Evolutionary conservation across 129 eudicot species (phyloP).

Genomic region (Arctium minus): DNA sequence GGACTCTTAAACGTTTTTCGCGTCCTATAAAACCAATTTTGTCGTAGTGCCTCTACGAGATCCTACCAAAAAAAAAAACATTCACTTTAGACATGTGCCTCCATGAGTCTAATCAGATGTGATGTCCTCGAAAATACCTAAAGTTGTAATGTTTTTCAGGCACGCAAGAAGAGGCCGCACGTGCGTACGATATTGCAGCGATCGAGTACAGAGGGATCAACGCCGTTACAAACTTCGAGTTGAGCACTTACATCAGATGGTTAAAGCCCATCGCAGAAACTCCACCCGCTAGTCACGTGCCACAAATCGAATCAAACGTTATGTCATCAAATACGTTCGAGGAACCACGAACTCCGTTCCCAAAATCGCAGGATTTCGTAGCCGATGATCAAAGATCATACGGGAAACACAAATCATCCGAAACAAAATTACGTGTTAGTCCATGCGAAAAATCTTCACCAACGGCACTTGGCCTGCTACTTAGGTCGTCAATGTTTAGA

Average conservation of each 20-base stretch:
- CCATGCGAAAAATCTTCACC: constrained; percentile 54
- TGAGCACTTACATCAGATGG: constrained; percentile 73
- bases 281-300: constrained; percentile 26
- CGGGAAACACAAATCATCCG: constrained; percentile 31
- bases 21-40: background rate
- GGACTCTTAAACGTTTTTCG: background rate
- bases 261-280: constrained; percentile 52
- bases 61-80: background rate
- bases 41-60: background rate
- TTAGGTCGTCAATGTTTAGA: constrained; percentile 59
- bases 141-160: constrained; percentile 28
- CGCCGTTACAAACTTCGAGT: constrained; percentile 74
- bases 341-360: constrained; percentile 23
- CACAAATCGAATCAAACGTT: constrained; percentile 25
- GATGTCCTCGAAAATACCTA: background rate
- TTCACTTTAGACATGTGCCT: background rate
- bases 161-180: constrained; percentile 91
- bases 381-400: constrained; percentile 12
- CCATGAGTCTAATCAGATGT: background rate
- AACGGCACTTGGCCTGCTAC: constrained; percentile 63
- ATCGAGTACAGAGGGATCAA: constrained; percentile 77
- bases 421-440: constrained; percentile 34
- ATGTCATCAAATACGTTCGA: constrained; percentile 19
- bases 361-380: constrained; percentile 14
- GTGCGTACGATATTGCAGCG: constrained; percentile 83